Evolutionary conservation across 495 filamentous ascomycete species (phyloP), one percentile per base, ranked within the genome.

Genomic region (Neurospora sp.): DNA sequence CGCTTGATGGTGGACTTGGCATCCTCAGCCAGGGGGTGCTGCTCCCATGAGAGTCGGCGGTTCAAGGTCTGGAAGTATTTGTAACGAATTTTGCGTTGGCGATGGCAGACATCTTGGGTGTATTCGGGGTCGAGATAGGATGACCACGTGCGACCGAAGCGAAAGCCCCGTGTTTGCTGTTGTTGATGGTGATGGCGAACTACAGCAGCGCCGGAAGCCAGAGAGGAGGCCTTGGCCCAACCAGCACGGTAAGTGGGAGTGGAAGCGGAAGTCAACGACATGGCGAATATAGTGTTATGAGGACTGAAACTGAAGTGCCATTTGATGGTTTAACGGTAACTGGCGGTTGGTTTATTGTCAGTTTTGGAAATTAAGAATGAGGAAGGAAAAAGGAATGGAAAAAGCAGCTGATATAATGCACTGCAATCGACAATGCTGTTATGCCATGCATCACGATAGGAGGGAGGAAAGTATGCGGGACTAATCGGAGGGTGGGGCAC

Each of bases 101-200:
- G 82, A 20, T 80, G 83, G 69, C 79, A 81, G 39, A 81, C 68
- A 61, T 84, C 83, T 41, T 77, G 79, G 37, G 80, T 74, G n/a
- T 74, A 75, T 45, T 81, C 80, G 14, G 78, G 73, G 72, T 85
- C 80, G 8, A 83, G 70, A 47, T 80, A 84, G 37, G 82, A 82
- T 12, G 81, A 79, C 81, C 84, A 85, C 12, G 78, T 53, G 10
- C 76, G 74, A 45, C 81, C 82, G 70, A 87, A 82, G 68, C 84
- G 81, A 73, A 86, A 86, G 71, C 70, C 76, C 20, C 87, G 84
- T 10, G 71, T 76, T 70, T 87, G 86, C 40, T 83, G 78, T 1
- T 71, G 75, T 18, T 45, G 75, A 71, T 74, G 77, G 53, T 59
- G 47, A 2, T 59, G 47, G 61, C 75, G 72, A 75, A 79, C 45